Evolutionary conservation across 2,329 filamentous ascomycete genomes (phyloP), one percentile per base, ranked within the genome.

Genomic region (Juglanconis sp.): DNA sequence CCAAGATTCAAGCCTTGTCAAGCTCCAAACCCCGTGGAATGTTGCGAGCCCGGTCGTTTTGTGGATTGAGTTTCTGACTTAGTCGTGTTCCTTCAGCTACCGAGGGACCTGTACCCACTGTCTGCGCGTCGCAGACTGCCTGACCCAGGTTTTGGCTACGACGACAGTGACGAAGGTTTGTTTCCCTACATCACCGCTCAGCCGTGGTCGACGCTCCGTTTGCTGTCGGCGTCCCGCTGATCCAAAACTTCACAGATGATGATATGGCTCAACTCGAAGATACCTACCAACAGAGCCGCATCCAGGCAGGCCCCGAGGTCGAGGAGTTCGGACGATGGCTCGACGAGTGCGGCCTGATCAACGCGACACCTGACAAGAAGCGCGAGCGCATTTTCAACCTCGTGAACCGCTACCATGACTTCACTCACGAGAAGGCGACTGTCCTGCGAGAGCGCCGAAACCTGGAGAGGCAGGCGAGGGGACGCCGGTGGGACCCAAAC

Each of bases 291-390:
- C 63, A 69, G 53, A 65, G 59, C 64, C 62, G 64, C 60, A 84
- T 91, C 65, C 82, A 84, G 48, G 86, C 91, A 36, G 89, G 90
- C 54, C 86, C 87, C 63, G 92, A 96, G 74, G 91, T 96, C 61
- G 92, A 96, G 75, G 83, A 86, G 49, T 97, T 97, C 71, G 92
- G 93, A 42, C 88, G 90, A 70, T 85, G 86, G 55, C 82, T 97
- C 30, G 93, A 97, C 75, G 83, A 86, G 57, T 94, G 92, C 66
- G 73, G 82, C 78, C 75, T 87, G 68, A 67, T 81, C 72, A 67
- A 78, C 68, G 74, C 80, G 65, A 70, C 77, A 63, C 64, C 75
- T 65, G 71, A 80, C 35, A 85, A 89, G 61, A 81, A 83, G 70
- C 84, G 85, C 69, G 81, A 84, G 51, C 83, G 87, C 63, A 83